Base-by-base conservation (phyloP, 495 filamentous ascomycete genomes). In the Tetracladium setigerum region DNA sequence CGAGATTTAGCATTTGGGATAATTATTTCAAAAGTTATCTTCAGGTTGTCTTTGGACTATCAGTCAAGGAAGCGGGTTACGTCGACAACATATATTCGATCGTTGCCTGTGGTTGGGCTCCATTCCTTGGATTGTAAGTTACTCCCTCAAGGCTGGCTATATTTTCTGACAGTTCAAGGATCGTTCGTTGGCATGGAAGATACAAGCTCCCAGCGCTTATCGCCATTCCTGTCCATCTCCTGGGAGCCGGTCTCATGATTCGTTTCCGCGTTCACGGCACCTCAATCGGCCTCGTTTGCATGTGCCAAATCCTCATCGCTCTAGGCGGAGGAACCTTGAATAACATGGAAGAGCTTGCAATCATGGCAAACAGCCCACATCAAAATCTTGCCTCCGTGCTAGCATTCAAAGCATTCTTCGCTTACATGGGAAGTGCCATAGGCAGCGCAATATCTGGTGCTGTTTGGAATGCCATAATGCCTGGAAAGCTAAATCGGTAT, bases 301-400 rank as follows among this genome's bases (percentile, higher is more conserved):
- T 87, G 79, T 83, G 77, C 55, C 83, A 89, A 62, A 85, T 89
- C 60, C 81, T 88, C 65, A 86, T 89, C 54, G 80, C 84, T 18
- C 77, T 90, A 43, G 69, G 72, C n/a, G 84, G 82, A 18, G 73
- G 72, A 17, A 64, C 67, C 22, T 61, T 73, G 12, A 76, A 85
- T 42, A 78, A 87, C 55, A 67, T 64, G 49, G 76, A 78, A 53
- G 78, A 87, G 53, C 74, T 87, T 24, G 80, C 83, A 4, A 70
- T 79, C 52, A 81, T 88, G 70, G 80, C 83, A 0, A 76, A 76
- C 2, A 71, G 74, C 0, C 61, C 70, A 7, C 68, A 85, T 34
- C 66, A 84, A 54, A 67, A 86, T 33, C 78, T 84, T 9, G 72
- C 75, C 13, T 71, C 78, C 1, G 19, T 14, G 11, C 68, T 87